A percentile compares a stretch with the other conserved stretches of the same genome.
Conservation (phyloP, 257 asterid species). For the Solanum chmielewskii region DNA sequence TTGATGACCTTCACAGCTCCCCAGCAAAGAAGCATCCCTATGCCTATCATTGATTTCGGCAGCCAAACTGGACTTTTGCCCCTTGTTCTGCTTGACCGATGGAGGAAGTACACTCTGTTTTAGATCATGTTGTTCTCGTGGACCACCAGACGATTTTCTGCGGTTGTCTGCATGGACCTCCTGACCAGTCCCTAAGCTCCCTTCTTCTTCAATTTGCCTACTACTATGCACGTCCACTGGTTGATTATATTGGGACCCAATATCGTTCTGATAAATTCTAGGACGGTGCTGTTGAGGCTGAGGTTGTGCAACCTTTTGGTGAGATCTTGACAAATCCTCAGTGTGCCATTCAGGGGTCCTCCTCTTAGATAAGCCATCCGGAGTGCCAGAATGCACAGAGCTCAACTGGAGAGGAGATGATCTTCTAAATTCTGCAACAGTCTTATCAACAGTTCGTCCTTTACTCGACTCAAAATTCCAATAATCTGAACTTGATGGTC, state of each 20-base stretch:
- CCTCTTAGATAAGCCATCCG: conserved; percentile 45
- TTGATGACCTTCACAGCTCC: conserved; percentile 38
- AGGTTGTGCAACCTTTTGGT: conserved; percentile 34
- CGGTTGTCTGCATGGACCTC: conserved; percentile 34
- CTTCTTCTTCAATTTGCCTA: conserved; percentile 36
- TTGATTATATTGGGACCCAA: conserved; percentile 31
- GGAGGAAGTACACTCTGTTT: conserved; percentile 28
- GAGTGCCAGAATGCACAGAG: conserved; percentile 22
- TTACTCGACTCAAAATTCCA: conserved; percentile 48
- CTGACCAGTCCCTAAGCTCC: conserved; percentile 21
- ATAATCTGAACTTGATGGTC: conserved; percentile 32
- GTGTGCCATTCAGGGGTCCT: conserved; percentile 33
- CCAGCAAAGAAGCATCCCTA: conserved; percentile 42
- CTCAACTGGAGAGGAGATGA: conserved; percentile 35
- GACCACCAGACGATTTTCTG: conserved; percentile 26
- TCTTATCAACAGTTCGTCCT: conserved; percentile 42
- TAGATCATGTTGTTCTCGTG: conserved; percentile 38
- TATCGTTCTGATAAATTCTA: conserved; percentile 30
- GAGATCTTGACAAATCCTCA: conserved; percentile 43
- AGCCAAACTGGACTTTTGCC: conserved; percentile 32
- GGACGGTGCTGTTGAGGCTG: conserved; percentile 31
- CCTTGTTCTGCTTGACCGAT: conserved; percentile 45
- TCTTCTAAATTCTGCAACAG: conserved; percentile 32
- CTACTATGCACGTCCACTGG: conserved; percentile 28
- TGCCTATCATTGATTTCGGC: conserved; percentile 43